Percentiles rank a stretch among this genome's conserved stretches.
Conservation (phyloP, 257 asterid genomes). For the Gynochthodes officinalis region DNA sequence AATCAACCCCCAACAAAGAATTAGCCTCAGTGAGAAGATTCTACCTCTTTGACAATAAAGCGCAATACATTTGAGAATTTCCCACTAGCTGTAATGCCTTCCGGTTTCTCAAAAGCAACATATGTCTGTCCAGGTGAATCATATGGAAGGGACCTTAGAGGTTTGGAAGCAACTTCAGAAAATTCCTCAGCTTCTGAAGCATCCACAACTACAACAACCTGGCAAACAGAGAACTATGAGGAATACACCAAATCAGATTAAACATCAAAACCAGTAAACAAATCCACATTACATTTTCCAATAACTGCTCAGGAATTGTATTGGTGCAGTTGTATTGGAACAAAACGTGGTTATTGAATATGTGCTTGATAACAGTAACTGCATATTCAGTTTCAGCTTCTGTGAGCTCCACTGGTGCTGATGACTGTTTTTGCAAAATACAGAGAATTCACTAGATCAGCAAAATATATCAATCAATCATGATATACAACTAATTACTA, state of each 20-base stretch:
- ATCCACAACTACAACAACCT: conserved; percentile 94
- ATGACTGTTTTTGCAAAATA: conserved; percentile 57
- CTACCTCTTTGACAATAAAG: conserved; percentile 93
- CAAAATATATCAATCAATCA: conserved; percentile 17
- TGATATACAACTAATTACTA: not conserved
- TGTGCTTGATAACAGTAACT: conserved; percentile 95
- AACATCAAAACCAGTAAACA: not conserved
- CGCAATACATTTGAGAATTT: conserved; percentile 81
- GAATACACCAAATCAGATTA: conserved; percentile 5
- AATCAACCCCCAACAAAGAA: not conserved
- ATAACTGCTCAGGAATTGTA: conserved; percentile 87
- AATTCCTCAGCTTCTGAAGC: conserved; percentile 97
- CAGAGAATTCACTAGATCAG: conserved; percentile 18
- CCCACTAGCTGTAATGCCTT: conserved; percentile 85
- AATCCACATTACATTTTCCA: conserved; percentile 66
- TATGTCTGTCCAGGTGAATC: conserved; percentile 90
- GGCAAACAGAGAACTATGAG: conserved; percentile 25
- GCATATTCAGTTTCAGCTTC: conserved; percentile 99
- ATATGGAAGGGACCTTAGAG: conserved; percentile 76
- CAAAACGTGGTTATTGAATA: conserved; percentile 78
- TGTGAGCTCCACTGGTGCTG: conserved; percentile 96
- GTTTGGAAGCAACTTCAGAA: conserved; percentile 79
- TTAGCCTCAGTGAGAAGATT: conserved; percentile 4
- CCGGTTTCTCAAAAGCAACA: conserved; percentile 95
- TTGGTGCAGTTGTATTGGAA: conserved; percentile 98